Evolutionary conservation across 805 yeast genomes (phyloP), one percentile per base, ranked within the genome.

Genomic region (Candida tallmaniae): DNA sequence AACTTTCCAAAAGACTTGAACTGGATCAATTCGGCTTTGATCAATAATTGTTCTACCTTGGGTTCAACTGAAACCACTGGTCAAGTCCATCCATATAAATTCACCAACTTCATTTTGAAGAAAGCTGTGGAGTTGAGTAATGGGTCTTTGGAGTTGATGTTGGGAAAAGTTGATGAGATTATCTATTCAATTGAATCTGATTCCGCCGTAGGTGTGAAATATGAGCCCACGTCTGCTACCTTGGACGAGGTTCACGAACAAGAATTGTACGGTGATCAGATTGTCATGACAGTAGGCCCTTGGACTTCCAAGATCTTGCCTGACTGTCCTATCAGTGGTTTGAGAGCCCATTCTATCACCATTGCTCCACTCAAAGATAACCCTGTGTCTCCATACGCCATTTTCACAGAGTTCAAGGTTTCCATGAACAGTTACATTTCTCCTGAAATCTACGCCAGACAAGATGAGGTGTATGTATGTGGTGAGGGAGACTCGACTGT

Each of bases 401-500:
- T 93, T 26, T 93, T 90, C 65, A 87, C 97, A 5, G 97, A 93
- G 58, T 68, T 90, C 41, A 80, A 80, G 51, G 65, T 85, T n/a
- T 76, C 74, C n/a, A 65, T 71, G 15, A 67, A 68, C 27, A 72
- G 78, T 29, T 83, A 80, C 58, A 89, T 85, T 16, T 78, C 94
- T 2, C 98, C 98, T 0, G 98, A 90, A 55, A 78, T 93, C 42
- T 90, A 90, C 57, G 96, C 97, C 6, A 74, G 98, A 55, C 82
- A 80, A 50, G 96, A 90, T 60, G 98, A 93, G 59, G 93, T 90
- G 27, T 90, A 89, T 51, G 93, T 93, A 2, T 90, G 97, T 62
- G 97, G 98, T 29, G 98, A 93, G 60, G 96, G 96, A 29, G 97
- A 88, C 52, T 80, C 94, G 1, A 73, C 83, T 14, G 95, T 84